phyloP scores from a whole-genome alignment of 164 flowering plant species.

The Dillenia turbinata region DNA sequence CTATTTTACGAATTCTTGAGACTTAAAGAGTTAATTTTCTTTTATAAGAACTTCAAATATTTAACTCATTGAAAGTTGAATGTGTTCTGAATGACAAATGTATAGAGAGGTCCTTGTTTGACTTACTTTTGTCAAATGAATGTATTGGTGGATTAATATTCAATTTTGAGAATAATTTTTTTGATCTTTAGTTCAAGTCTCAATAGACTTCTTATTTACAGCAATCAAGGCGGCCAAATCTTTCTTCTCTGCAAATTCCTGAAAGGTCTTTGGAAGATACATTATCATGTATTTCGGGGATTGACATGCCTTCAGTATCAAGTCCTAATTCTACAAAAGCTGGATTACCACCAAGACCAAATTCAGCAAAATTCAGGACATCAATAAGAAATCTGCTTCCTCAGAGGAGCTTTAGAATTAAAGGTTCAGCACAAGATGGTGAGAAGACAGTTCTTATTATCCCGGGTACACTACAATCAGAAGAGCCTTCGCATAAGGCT shows the following conservation, averaged over 20 bases:
- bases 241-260: constrained; percentile 59
- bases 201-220: constrained; percentile 4
- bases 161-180: too few species aligned
- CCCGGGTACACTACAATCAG: constrained; percentile 42
- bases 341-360: constrained; percentile 69
- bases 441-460: constrained; percentile 60
- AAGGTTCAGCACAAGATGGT: constrained; percentile 35
- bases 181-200: too few species aligned
- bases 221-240: constrained; percentile 48
- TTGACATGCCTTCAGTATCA: constrained; percentile 31
- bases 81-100: too few species aligned
- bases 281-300: constrained; percentile 23
- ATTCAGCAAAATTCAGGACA: constrained; percentile 45
- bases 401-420: constrained; percentile 45
- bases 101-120: too few species aligned
- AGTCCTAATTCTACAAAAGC: constrained; percentile 53
- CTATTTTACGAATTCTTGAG: too few species aligned
- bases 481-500: constrained; percentile 35
- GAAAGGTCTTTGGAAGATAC: constrained; percentile 42
- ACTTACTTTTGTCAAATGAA: too few species aligned
- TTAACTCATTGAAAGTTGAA: too few species aligned
- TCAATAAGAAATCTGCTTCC: constrained; percentile 56
- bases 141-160: too few species aligned
- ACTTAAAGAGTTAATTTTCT: too few species aligned
- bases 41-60: too few species aligned